A percentile compares a stretch with the other conserved stretches of the same genome.
Conservation (phyloP, 805 yeast species). For the Starmerella stellata region DNA sequence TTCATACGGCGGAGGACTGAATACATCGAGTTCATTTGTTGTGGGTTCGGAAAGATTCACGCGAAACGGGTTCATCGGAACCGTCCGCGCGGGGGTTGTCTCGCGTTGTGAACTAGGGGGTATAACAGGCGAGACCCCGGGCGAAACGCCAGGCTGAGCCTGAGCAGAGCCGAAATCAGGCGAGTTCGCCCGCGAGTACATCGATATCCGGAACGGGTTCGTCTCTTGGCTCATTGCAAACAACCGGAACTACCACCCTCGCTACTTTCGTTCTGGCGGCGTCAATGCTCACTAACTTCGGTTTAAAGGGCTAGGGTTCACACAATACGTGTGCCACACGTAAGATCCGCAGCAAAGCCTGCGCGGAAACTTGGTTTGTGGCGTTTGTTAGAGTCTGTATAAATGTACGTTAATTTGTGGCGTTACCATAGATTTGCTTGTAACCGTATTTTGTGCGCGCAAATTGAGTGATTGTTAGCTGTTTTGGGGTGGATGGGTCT, state of each 20-base stretch:
- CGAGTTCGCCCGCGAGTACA: slow-evolving; percentile 17
- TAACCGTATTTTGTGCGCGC: no score
- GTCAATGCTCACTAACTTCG: neutral
- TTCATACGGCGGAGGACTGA: neutral
- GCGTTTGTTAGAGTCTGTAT: no score
- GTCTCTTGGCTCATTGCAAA: slow-evolving; percentile 11
- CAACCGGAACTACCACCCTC: neutral
- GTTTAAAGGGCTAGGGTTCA: neutral
- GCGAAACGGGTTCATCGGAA: slow-evolving; percentile 7
- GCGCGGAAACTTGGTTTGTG: no score
- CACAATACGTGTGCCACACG: neutral
- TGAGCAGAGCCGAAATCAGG: slow-evolving; percentile 15
- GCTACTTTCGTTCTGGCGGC: neutral
- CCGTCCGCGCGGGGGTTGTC: neutral
- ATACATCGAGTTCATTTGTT: neutral
- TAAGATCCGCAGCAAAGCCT: neutral
- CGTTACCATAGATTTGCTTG: no score
- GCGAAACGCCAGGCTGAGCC: neutral
- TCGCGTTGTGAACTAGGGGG: neutral
- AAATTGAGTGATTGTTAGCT: no score
- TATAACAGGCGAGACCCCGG: no score
- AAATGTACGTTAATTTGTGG: no score
- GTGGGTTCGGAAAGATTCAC: slow-evolving; percentile 5
- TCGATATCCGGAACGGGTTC: slow-evolving; percentile 19
- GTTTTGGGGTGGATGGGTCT: no score